Conservation (phyloP, 106 monocot species). For the Dioscorea dumetorum region DNA sequence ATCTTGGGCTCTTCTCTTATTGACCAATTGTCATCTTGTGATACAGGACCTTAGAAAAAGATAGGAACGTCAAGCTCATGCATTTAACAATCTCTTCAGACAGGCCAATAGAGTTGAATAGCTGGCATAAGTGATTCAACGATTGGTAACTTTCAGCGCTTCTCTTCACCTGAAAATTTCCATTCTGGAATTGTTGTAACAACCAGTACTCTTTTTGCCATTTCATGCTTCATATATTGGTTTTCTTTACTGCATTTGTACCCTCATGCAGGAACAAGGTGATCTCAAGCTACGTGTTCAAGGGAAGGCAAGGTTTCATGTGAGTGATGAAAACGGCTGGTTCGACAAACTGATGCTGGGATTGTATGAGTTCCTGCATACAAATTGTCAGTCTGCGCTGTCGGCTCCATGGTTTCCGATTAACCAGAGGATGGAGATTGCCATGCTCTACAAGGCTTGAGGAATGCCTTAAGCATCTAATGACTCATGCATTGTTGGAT, state of each 20-base stretch:
- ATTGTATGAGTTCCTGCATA: too few relatives aligned
- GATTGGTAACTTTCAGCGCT: conserved; percentile 55
- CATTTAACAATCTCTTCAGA: conserved; percentile 88
- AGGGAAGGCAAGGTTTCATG: too few relatives aligned
- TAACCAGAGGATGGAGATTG: too few relatives aligned
- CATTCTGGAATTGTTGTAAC: background rate
- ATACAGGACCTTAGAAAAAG: conserved; percentile 85
- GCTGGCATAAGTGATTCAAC: conserved; percentile 77
- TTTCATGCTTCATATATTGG: background rate
- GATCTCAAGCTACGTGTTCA: conserved; percentile 98
- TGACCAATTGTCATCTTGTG: background rate
- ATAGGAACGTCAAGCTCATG: conserved; percentile 82
- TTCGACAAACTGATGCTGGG: too few relatives aligned
- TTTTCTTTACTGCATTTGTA: background rate
- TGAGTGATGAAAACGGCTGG: too few relatives aligned
- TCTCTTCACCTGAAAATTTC: background rate
- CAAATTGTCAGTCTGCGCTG: too few relatives aligned
- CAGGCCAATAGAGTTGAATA: conserved; percentile 95
- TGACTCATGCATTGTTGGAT: too few relatives aligned
- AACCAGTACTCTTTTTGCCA: background rate
- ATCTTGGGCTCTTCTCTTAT: background rate
- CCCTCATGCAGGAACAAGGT: conserved; percentile 79
- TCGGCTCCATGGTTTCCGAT: too few relatives aligned
- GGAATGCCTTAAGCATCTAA: too few relatives aligned
- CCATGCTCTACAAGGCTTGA: too few relatives aligned